These are phyloP conservation scores for Rugosomyces carneus DNA, from an alignment of 1,284 basidiomycete genomes.

Conservation along the genomic window DNA sequence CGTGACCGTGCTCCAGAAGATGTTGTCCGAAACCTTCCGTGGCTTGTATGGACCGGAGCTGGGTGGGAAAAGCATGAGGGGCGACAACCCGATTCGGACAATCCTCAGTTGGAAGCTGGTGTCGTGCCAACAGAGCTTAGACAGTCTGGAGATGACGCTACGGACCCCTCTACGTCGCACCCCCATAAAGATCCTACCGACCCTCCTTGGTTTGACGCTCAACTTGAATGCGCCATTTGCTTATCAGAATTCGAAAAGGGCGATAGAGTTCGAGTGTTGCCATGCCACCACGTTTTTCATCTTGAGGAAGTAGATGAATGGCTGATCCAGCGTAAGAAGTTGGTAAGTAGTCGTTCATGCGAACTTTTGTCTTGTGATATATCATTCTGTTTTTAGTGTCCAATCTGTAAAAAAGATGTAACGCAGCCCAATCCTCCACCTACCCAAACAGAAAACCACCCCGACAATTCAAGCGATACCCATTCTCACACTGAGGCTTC, in stretches of 20 bases:
- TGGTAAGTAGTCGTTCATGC: conserved; percentile 49
- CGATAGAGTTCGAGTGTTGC: conserved; percentile 82
- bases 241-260: conserved; percentile 79
- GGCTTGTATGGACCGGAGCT: conserved; percentile 73
- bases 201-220: conserved; percentile 68
- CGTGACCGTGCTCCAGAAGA: conserved; percentile 78
- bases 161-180: conserved; percentile 39
- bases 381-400: conserved; percentile 51
- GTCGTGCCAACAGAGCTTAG: conserved; percentile 14
- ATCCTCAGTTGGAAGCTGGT: conserved; percentile 30
- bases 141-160: conserved; percentile 12
- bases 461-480: conserved; percentile 8
- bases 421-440: conserved; percentile 46
- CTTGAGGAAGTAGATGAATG: conserved; percentile 84
- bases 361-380: conserved; percentile 11
- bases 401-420: conserved; percentile 84
- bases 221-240: conserved; percentile 86
- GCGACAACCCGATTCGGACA: conserved; percentile 27
- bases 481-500: conserved; percentile 17
- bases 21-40: conserved; percentile 68
- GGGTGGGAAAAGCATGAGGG: conserved; percentile 72
- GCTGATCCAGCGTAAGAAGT: conserved; percentile 84
- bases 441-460: conserved; percentile 3
- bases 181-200: conserved; percentile 25
- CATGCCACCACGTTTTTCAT: conserved; percentile 88